A percentile compares a stretch with the other conserved stretches of the same genome.
These are phyloP conservation scores for Erythrophleum fordii DNA, from an alignment of 306 rosid species.

Conservation along the genomic window DNA sequence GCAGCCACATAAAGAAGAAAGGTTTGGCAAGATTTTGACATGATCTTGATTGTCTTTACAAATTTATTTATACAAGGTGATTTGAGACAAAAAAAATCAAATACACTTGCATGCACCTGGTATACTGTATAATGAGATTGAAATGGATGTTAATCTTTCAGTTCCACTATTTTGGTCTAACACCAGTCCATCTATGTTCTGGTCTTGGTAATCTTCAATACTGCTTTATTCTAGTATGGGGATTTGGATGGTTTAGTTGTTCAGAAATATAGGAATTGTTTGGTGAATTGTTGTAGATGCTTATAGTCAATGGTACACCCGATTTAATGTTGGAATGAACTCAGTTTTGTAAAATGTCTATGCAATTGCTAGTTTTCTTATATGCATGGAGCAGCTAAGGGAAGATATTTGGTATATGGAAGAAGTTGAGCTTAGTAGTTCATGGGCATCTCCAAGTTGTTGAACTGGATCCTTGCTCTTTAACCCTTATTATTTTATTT, in stretches of 20 bases:
- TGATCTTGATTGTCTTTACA: constrained; percentile 29
- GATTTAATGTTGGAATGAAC: constrained; percentile 23
- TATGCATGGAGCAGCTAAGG: constrained; percentile 9
- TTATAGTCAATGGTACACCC: neutral
- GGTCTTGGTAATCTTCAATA: constrained; percentile 8
- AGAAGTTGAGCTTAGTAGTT: constrained; percentile 24
- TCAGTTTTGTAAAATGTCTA: constrained; percentile 8
- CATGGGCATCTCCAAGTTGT: constrained; percentile 2
- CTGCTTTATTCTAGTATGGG: neutral
- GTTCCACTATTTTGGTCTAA: neutral
- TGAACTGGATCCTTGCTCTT: neutral
- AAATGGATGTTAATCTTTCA: constrained; percentile 8
- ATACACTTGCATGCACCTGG: neutral
- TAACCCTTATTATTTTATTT: neutral
- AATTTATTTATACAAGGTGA: constrained; percentile 19
- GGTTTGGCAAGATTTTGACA: constrained; percentile 50
- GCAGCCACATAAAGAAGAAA: constrained; percentile 99
- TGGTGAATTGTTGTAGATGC: constrained; percentile 1
- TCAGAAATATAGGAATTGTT: constrained; percentile 1
- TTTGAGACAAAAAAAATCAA: neutral
- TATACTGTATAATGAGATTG: constrained; percentile 33
- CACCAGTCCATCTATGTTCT: neutral
- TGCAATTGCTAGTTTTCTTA: constrained; percentile 12
- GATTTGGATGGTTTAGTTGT: neutral
- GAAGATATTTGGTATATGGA: constrained; percentile 5